Evolutionary conservation across 2,329 filamentous ascomycete genomes (phyloP).

Genomic region (Claviceps sp.): DNA sequence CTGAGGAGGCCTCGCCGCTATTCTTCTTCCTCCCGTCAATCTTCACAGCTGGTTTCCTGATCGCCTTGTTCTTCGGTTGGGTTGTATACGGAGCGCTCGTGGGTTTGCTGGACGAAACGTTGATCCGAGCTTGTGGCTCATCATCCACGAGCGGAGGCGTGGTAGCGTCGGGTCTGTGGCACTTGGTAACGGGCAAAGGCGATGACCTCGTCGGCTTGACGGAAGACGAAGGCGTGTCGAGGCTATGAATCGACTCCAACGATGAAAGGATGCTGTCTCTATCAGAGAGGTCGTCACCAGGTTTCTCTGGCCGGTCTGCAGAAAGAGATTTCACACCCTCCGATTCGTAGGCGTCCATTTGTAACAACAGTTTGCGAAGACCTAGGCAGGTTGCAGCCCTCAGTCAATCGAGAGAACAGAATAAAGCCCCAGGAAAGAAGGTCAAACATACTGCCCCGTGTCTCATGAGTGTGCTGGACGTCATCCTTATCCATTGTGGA

Average conservation of each 20-base stretch:
- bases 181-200: neutral
- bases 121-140: neutral
- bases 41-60: neutral
- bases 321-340: neutral
- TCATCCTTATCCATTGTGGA: neutral
- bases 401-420: neutral
- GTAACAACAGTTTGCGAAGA: neutral
- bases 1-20: neutral
- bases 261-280: neutral
- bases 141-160: too few relatives aligned
- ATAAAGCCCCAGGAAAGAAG: neutral
- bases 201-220: neutral
- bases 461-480: neutral
- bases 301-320: too few relatives aligned
- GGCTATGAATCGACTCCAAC: neutral
- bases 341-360: neutral
- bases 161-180: neutral
- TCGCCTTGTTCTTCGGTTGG: neutral
- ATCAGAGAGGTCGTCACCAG: neutral
- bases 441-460: constrained; percentile 1
- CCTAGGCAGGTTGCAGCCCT: neutral
- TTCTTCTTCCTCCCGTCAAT: neutral
- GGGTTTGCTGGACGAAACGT: neutral
- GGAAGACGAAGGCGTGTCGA: neutral
- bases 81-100: neutral